phyloP scores from a whole-genome alignment of 1,139 yeast genomes.

The Wickerhamomyces sp. region DNA sequence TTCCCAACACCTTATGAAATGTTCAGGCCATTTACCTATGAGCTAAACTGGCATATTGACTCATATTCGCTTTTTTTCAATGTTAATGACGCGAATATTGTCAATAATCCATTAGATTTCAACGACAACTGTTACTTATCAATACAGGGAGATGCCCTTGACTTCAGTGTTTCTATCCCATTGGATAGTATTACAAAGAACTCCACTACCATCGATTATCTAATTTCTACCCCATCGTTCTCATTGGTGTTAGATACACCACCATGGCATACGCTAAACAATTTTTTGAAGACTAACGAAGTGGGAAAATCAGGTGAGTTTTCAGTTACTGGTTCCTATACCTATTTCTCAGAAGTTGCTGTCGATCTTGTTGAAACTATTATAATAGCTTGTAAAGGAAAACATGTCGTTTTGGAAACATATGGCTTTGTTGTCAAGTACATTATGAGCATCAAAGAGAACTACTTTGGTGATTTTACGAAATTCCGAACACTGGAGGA shows the following conservation, averaged over 20 bases:
- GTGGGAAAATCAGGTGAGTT: constrained; percentile 68
- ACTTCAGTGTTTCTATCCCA: constrained; percentile 51
- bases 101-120: constrained; percentile 83
- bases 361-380: constrained; percentile 65
- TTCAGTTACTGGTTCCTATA: constrained; percentile 59
- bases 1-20: constrained; percentile 68
- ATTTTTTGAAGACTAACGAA: constrained; percentile 58
- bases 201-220: constrained; percentile 51
- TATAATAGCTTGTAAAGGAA: constrained; percentile 61
- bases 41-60: constrained; percentile 52
- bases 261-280: constrained; percentile 83
- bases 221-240: constrained; percentile 54
- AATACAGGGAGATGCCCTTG: constrained; percentile 61
- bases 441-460: constrained; percentile 74
- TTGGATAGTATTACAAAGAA: constrained; percentile 54
- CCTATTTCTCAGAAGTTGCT: constrained; percentile 54
- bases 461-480: constrained; percentile 83
- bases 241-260: constrained; percentile 71
- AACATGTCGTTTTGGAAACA: constrained; percentile 61
- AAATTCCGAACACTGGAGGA: constrained; percentile 87
- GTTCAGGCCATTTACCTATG: constrained; percentile 67
- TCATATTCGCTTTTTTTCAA: constrained; percentile 65
- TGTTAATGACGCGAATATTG: constrained; percentile 82
- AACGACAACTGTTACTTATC: constrained; percentile 74
- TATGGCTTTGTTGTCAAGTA: constrained; percentile 80